Conservation (phyloP, 2,329 filamentous ascomycete species). For the Aspergillus sp. region DNA sequence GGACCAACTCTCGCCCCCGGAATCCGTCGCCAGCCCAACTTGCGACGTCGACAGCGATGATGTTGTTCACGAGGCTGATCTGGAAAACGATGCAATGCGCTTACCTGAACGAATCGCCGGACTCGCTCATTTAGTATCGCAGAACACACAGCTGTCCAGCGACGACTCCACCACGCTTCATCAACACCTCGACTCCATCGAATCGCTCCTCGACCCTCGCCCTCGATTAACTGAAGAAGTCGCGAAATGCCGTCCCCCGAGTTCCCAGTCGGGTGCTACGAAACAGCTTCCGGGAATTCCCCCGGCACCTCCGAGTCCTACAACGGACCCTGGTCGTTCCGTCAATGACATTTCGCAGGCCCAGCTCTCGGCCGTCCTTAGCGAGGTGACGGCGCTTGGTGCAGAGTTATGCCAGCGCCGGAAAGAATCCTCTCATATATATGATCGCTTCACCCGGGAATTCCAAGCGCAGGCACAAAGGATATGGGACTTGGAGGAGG, state of each 20-base stretch:
- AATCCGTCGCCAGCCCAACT: constrained; percentile 27
- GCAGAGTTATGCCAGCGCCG: constrained; percentile 27
- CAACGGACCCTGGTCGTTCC: neutral
- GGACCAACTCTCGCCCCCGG: constrained; percentile 17
- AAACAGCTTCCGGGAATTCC: neutral
- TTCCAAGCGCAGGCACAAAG: constrained; percentile 58
- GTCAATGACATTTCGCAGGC: constrained; percentile 11
- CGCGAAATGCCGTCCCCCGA: constrained; percentile 16
- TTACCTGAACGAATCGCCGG: constrained; percentile 29
- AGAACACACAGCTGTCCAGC: constrained; percentile 25
- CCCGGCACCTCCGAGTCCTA: neutral
- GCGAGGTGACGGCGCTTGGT: constrained; percentile 26
- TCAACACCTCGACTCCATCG: constrained; percentile 39
- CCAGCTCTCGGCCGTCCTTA: constrained; percentile 24
- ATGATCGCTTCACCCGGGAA: constrained; percentile 59
- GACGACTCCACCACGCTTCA: constrained; percentile 32
- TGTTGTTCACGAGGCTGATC: neutral
- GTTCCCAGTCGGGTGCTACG: constrained; percentile 5
- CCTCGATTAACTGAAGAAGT: constrained; percentile 20
- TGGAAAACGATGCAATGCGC: constrained; percentile 3
- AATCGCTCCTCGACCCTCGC: constrained; percentile 29
- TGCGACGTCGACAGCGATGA: constrained; percentile 15
- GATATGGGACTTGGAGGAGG: constrained; percentile 60
- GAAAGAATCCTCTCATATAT: constrained; percentile 55
- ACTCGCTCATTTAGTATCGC: constrained; percentile 31